Conservation (phyloP, 75 land plant genomes). For the Pinus taeda region DNA sequence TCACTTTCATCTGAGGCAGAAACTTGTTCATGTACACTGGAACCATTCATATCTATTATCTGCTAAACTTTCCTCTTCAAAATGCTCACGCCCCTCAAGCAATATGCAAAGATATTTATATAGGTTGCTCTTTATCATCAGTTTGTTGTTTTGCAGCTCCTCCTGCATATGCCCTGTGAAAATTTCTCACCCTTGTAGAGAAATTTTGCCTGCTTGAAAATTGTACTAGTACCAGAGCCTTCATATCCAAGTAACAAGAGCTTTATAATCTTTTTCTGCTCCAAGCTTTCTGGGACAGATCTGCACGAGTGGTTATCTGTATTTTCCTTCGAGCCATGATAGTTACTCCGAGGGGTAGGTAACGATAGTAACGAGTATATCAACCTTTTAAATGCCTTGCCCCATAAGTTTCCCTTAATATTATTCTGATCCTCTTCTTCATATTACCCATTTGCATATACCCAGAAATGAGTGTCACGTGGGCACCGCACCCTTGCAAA, state of each 20-base stretch:
- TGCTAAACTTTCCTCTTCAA: constrained; percentile 69
- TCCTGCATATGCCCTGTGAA: constrained; percentile 17
- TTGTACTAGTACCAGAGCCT: too few species aligned
- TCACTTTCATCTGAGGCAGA: too few species aligned
- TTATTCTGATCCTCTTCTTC: constrained; percentile 90
- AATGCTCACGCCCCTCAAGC: constrained; percentile 91
- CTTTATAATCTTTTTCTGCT: too few species aligned
- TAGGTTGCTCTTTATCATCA: constrained; percentile 87
- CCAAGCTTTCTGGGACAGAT: too few species aligned
- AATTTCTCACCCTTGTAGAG: constrained; percentile 73
- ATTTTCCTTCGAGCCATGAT: too few species aligned
- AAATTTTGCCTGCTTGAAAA: constrained; percentile 16
- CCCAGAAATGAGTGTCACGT: constrained; percentile 84
- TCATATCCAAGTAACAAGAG: too few species aligned
- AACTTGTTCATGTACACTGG: background rate
- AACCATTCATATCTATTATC: background rate
- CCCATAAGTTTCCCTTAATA: constrained; percentile 9
- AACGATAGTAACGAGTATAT: too few species aligned
- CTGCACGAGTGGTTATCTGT: too few species aligned
- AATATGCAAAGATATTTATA: constrained; percentile 78
- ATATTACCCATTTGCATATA: constrained; percentile 84
- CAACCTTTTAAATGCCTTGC: too few species aligned
- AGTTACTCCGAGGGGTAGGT: too few species aligned
- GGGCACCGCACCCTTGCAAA: constrained; percentile 71
- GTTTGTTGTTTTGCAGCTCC: constrained; percentile 63